Evolutionary conservation across 805 yeast genomes (phyloP), one percentile per base, ranked within the genome.

Genomic region (Novakomyces olei): DNA sequence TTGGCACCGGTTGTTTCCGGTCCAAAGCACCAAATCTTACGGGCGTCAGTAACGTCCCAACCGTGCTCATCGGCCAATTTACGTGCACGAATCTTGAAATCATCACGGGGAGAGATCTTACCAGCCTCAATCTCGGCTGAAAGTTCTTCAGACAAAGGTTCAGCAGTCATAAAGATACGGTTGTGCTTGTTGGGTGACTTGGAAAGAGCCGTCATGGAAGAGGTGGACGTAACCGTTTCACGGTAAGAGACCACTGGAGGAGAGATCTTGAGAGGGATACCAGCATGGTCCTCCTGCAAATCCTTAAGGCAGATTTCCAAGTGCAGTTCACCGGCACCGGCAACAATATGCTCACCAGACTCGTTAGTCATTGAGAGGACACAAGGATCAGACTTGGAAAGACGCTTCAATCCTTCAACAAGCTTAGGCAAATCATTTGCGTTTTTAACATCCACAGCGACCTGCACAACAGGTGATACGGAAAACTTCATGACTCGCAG

Each of bases 11-110:
- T 73, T 65, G 95, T 95, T 58, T 85, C 98, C 60, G 98, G 96
- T 69, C 98, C 98, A 81, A 85, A 85, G 77, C 94, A 80, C 98
- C 98, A 85, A 59, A 85, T 88, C 88, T 88, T 85, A 77, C 98
- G 83, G 66, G 95, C 98, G 59, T 85, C 98, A 51, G 94, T 72
- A 60, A 88, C 95, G 60, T 85, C 96, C 98, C 98, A 85, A 51
- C 85, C 94, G 75, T 63, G 88, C 61, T 88, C 93, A 61, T 85
- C 96, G 58, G 96, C 96, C 72, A 85, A 69, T 58, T 79, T 54
- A 75, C 96, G 83, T 52, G 96, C 98, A 72, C 98, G 83, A 53
- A 79, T 77, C 74, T 85, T 85, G 79, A 85, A 70, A 69, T 85
- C 98, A 55, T 85, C 96, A 66, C 85, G 75, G 60, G 96, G 78